Conservation (phyloP, 768 basidiomycete genomes). For the Coprinopsis cinerea region DNA sequence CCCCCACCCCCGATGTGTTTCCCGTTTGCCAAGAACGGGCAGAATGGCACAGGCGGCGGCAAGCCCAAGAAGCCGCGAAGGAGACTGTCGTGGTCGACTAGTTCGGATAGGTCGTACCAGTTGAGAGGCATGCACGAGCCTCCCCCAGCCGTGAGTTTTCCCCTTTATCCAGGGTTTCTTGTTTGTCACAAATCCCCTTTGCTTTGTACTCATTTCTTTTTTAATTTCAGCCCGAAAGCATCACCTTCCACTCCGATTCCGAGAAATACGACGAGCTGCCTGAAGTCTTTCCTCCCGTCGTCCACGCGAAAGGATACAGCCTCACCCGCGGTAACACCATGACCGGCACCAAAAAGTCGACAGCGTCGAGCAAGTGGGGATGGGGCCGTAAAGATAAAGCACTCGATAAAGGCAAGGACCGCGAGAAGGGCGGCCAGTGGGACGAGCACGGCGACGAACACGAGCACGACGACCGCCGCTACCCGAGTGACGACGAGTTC, state of each 20-base stretch:
- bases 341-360: conserved; percentile 52
- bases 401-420: conserved; percentile 25
- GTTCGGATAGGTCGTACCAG: conserved; percentile 22
- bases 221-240: conserved; percentile 34
- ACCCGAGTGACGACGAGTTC: conserved; percentile 16
- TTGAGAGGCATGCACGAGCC: conserved; percentile 3
- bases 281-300: conserved; percentile 24
- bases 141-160: background rate
- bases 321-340: conserved; percentile 47
- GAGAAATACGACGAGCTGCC: conserved; percentile 52
- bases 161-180: conserved; percentile 11
- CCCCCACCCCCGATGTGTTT: conserved; percentile 55
- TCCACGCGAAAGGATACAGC: conserved; percentile 32
- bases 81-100: conserved; percentile 40
- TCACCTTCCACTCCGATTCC: conserved; percentile 57
- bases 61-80: conserved; percentile 33
- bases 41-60: conserved; percentile 23
- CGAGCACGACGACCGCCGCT: background rate
- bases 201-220: conserved; percentile 34
- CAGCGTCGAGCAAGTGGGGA: conserved; percentile 48
- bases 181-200: conserved; percentile 30
- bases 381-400: conserved; percentile 66
- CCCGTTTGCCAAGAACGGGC: conserved; percentile 37
- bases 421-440: conserved; percentile 4
- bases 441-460: background rate